phyloP scores from a whole-genome alignment of 2,329 filamentous ascomycete species.

The Helminthosporium solani region DNA sequence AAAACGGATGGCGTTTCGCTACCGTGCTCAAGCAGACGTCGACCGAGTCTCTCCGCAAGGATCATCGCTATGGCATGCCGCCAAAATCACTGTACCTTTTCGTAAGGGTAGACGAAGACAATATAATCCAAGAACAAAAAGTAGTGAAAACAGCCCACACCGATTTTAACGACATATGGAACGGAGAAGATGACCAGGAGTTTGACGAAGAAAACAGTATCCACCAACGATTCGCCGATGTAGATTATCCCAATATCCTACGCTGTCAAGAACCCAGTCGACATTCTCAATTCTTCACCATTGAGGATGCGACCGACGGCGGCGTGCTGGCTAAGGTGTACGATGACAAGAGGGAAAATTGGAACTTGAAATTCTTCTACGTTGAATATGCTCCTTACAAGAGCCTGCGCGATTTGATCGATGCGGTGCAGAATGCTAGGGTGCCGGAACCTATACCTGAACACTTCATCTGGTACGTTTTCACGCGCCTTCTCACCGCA shows the following conservation, averaged over 20 bases:
- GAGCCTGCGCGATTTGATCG: constrained; percentile 1
- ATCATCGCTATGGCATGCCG: not conserved
- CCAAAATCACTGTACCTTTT: constrained; percentile 2
- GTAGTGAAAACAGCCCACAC: constrained; percentile 3
- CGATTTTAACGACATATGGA: not conserved
- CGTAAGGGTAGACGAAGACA: constrained; percentile 2
- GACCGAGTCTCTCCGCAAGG: not conserved
- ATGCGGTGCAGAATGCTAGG: not conserved
- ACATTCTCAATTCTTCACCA: not conserved
- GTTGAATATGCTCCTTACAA: constrained; percentile 2
- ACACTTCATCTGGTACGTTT: constrained; percentile 8
- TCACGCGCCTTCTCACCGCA: constrained; percentile 2
- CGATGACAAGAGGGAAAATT: not conserved
- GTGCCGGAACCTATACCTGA: constrained; percentile 3
- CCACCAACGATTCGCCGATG: not conserved
- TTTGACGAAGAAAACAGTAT: not conserved
- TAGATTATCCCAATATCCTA: not conserved
- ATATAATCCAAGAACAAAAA: constrained; percentile 1
- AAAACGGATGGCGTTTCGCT: constrained; percentile 5
- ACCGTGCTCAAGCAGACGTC: not conserved
- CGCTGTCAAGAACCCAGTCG: not conserved
- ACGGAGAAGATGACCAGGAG: not conserved
- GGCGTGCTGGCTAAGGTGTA: not conserved
- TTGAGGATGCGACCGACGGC: not conserved
- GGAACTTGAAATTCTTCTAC: not conserved